These are phyloP conservation scores for Vigna radiata DNA, from an alignment of 306 rosid genomes.

Conservation along the genomic window DNA sequence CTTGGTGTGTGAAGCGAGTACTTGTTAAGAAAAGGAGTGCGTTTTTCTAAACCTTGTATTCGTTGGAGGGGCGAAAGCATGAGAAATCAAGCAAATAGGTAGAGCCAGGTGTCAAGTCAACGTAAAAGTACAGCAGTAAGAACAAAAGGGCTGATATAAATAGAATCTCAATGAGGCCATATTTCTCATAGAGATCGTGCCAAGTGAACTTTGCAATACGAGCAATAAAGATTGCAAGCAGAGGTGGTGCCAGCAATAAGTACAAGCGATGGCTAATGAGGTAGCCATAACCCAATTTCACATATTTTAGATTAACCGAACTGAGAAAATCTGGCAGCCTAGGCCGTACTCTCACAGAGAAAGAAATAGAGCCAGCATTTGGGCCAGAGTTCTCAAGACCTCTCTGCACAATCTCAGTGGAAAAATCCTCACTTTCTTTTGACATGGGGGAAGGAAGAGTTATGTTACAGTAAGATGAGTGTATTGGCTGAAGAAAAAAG, in stretches of 20 bases:
- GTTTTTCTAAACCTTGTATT: constrained; percentile 57
- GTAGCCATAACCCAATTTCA: constrained; percentile 57
- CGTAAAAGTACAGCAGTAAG: constrained; percentile 40
- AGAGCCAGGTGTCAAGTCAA: constrained; percentile 50
- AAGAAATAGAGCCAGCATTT: constrained; percentile 49
- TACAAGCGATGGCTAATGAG: constrained; percentile 49
- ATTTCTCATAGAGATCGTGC: constrained; percentile 28
- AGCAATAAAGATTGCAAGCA: constrained; percentile 42
- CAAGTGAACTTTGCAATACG: constrained; percentile 40
- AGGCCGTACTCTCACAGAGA: constrained; percentile 52
- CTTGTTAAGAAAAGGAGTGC: background rate
- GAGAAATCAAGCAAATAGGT: constrained; percentile 72
- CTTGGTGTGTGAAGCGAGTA: background rate
- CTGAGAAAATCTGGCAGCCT: constrained; percentile 58
- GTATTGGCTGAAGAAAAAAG: background rate
- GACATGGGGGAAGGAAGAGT: constrained; percentile 33
- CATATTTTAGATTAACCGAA: constrained; percentile 59
- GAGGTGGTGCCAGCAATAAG: constrained; percentile 44
- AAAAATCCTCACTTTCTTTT: constrained; percentile 53
- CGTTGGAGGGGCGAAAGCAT: constrained; percentile 70
- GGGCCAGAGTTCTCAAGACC: constrained; percentile 44
- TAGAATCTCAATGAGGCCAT: constrained; percentile 44
- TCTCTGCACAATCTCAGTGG: constrained; percentile 52
- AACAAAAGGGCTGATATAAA: constrained; percentile 37
- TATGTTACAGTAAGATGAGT: background rate